These are phyloP conservation scores for Ustilago xerochloae DNA, from an alignment of 1,284 basidiomycete species.

Conservation along the genomic window DNA sequence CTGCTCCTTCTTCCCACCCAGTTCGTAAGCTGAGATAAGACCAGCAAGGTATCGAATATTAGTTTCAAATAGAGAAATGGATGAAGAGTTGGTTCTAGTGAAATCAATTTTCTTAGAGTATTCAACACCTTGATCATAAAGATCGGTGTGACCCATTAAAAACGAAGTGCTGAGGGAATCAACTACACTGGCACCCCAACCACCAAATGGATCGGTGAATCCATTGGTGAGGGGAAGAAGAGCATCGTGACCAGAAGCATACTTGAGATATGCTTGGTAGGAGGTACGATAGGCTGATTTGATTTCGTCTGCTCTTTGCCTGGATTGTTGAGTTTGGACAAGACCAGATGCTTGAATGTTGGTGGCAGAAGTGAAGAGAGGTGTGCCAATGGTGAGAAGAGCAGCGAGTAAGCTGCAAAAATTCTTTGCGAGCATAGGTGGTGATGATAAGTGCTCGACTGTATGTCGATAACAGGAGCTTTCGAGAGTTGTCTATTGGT, in stretches of 20 bases:
- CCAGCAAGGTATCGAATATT: conserved; percentile 64
- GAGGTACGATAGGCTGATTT: conserved; percentile 39
- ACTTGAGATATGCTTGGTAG: conserved; percentile 53
- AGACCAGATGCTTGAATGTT: conserved; percentile 39
- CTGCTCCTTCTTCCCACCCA: conserved; percentile 50
- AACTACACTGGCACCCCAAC: conserved; percentile 62
- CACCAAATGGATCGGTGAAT: conserved; percentile 45
- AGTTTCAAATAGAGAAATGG: conserved; percentile 61
- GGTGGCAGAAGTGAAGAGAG: conserved; percentile 9
- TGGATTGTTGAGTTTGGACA: conserved; percentile 22
- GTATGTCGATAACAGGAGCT: background rate
- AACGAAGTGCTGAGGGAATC: conserved; percentile 58
- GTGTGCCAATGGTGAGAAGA: conserved; percentile 12
- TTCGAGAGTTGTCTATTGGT: background rate
- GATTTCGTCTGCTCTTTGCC: conserved; percentile 45
- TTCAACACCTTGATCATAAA: conserved; percentile 38
- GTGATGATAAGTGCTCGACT: background rate
- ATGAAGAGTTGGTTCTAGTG: conserved; percentile 27
- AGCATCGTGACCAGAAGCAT: conserved; percentile 48
- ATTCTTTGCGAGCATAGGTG: conserved; percentile 22
- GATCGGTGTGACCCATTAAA: conserved; percentile 58
- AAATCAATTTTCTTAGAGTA: conserved; percentile 51
- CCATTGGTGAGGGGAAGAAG: conserved; percentile 46
- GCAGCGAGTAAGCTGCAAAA: conserved; percentile 18
- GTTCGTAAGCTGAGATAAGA: conserved; percentile 58